phyloP scores from a whole-genome alignment of 2,329 filamentous ascomycete species.

The Trichoderma sp. region DNA sequence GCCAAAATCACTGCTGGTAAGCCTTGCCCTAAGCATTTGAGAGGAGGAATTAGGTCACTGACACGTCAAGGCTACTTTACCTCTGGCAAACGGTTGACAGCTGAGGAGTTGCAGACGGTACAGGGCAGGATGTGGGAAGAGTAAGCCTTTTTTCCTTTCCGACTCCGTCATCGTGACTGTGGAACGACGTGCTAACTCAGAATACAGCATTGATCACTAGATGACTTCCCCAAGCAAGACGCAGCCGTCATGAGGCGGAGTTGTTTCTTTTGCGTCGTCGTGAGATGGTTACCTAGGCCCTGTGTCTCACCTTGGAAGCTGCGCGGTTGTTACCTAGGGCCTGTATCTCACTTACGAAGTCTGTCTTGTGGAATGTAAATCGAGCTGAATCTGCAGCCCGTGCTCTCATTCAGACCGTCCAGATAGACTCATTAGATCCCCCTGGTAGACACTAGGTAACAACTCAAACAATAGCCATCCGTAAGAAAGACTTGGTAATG shows the following conservation, averaged over 20 bases:
- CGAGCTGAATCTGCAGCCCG: background rate
- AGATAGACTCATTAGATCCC: too few species aligned
- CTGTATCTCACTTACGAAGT: background rate
- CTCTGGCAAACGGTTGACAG: slow-evolving; percentile 83
- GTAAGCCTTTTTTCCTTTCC: slow-evolving; percentile 44
- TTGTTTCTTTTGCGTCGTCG: background rate
- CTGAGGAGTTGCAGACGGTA: slow-evolving; percentile 81
- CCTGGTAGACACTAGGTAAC: too few species aligned
- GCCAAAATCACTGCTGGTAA: slow-evolving; percentile 94
- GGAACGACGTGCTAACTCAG: slow-evolving; percentile 32
- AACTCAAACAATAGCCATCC: background rate
- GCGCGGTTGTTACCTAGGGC: background rate
- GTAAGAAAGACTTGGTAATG: background rate
- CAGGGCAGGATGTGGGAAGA: slow-evolving; percentile 92
- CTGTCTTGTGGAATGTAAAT: background rate
- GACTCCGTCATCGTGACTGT: background rate
- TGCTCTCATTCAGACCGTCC: too few species aligned
- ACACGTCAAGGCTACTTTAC: slow-evolving; percentile 69
- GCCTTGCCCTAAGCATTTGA: slow-evolving; percentile 34
- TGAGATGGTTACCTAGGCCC: background rate
- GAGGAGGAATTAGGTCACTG: slow-evolving; percentile 1
- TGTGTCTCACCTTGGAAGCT: background rate
- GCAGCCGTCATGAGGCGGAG: background rate
- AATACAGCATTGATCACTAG: slow-evolving; percentile 48
- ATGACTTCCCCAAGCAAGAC: background rate